phyloP scores from a whole-genome alignment of 495 filamentous ascomycete genomes.

The Bombardia bombarda region DNA sequence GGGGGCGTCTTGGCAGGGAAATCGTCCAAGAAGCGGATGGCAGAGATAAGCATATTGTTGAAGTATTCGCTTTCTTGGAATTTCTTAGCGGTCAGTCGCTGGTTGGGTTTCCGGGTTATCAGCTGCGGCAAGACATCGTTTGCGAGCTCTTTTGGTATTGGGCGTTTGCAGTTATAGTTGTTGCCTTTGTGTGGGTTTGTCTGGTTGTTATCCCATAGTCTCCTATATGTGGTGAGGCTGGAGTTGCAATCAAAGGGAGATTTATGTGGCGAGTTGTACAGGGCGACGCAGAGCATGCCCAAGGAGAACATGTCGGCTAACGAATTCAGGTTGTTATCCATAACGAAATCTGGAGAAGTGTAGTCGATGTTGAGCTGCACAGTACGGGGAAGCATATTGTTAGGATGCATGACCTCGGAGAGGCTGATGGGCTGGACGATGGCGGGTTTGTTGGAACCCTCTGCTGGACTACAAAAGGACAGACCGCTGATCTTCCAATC shows the following conservation, averaged over 20 bases:
- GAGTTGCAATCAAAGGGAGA: constrained; percentile 78
- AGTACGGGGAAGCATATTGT: constrained; percentile 70
- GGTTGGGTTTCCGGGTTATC: constrained; percentile 76
- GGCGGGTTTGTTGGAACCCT: constrained; percentile 57
- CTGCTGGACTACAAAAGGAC: constrained; percentile 74
- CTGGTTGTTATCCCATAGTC: constrained; percentile 66
- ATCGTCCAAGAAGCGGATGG: constrained; percentile 86
- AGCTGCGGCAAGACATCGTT: constrained; percentile 69
- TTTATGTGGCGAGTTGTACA: constrained; percentile 87
- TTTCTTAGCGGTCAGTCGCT: constrained; percentile 79
- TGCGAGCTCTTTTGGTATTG: constrained; percentile 71
- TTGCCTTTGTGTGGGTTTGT: constrained; percentile 70
- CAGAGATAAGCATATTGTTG: constrained; percentile 90
- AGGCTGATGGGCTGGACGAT: constrained; percentile 69
- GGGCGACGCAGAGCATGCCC: constrained; percentile 75
- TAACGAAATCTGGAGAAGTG: constrained; percentile 83
- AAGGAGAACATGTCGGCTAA: constrained; percentile 89
- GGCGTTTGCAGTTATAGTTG: constrained; percentile 70
- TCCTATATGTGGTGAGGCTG: constrained; percentile 72
- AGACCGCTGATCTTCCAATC: constrained; percentile 98
- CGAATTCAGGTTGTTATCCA: constrained; percentile 75
- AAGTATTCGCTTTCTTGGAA: constrained; percentile 94
- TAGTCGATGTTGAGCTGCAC: constrained; percentile 91
- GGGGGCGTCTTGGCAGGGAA: constrained; percentile 84
- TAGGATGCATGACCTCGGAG: constrained; percentile 74